phyloP scores from a whole-genome alignment of 2,329 filamentous ascomycete species.

The Massarina eburnea region DNA sequence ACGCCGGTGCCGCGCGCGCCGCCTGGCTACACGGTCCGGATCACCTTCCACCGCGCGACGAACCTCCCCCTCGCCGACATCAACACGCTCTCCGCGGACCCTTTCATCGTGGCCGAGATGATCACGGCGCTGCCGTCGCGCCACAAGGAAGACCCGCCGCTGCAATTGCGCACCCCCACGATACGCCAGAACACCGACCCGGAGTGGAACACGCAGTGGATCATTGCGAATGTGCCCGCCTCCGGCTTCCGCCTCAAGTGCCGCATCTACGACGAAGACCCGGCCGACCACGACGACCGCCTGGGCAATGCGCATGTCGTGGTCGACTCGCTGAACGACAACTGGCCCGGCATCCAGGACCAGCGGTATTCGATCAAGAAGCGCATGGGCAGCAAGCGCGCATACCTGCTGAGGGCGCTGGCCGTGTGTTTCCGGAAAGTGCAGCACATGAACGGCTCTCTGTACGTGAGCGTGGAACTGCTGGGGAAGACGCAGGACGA shows the following conservation, averaged over 20 bases:
- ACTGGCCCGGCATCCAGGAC: slow-evolving; percentile 69
- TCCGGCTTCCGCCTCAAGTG: slow-evolving; percentile 84
- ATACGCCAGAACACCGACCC: slow-evolving; percentile 72
- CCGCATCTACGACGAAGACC: slow-evolving; percentile 87
- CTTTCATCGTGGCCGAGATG: slow-evolving; percentile 78
- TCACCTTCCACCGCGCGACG: slow-evolving; percentile 78
- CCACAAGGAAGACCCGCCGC: slow-evolving; percentile 81
- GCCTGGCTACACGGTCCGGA: slow-evolving; percentile 79
- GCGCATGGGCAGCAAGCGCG: slow-evolving; percentile 81
- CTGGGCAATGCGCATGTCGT: slow-evolving; percentile 81
- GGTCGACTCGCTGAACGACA: slow-evolving; percentile 60
- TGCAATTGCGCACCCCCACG: slow-evolving; percentile 75
- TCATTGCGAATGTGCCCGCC: slow-evolving; percentile 81
- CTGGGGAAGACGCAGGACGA: slow-evolving; percentile 70
- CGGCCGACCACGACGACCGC: slow-evolving; percentile 80
- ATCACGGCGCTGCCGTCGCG: slow-evolving; percentile 68
- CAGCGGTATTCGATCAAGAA: slow-evolving; percentile 75
- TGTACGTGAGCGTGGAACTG: slow-evolving; percentile 76
- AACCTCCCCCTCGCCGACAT: slow-evolving; percentile 85
- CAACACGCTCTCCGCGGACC: slow-evolving; percentile 75
- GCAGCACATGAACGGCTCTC: slow-evolving; percentile 67
- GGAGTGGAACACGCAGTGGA: slow-evolving; percentile 82
- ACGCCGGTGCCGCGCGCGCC: slow-evolving; percentile 75
- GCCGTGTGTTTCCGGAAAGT: slow-evolving; percentile 63
- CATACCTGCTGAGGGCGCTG: slow-evolving; percentile 73